Evolutionary conservation across 2,329 filamentous ascomycete genomes (phyloP).

Genomic region (Nannizziopsis barbatae): DNA sequence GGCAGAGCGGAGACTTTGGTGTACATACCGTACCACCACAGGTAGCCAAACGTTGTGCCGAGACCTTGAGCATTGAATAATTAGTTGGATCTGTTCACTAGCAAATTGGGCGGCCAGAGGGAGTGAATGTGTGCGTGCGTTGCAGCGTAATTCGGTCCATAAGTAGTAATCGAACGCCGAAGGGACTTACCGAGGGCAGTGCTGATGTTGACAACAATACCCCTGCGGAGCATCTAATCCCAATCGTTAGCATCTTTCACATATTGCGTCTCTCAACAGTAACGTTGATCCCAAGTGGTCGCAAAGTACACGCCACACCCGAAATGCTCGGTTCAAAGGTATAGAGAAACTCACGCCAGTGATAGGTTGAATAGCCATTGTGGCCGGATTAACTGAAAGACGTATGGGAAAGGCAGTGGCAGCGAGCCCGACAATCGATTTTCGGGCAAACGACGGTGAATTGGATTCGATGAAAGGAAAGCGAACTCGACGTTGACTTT

Average conservation of each 20-base stretch:
- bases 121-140: too few relatives aligned
- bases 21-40: constrained; percentile 55
- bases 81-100: not conserved
- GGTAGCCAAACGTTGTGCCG: constrained; percentile 51
- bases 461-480: not conserved
- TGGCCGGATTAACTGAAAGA: constrained; percentile 12
- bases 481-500: not conserved
- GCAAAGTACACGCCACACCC: not conserved
- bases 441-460: not conserved
- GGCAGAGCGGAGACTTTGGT: constrained; percentile 7
- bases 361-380: constrained; percentile 38
- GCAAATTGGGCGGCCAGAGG: too few relatives aligned
- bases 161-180: not conserved
- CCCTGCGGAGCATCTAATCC: constrained; percentile 52
- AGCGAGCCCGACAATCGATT: not conserved
- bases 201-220: constrained; percentile 55
- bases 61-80: constrained; percentile 38
- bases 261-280: not conserved
- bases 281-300: constrained; percentile 4
- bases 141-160: too few relatives aligned
- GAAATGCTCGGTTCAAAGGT: not conserved
- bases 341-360: constrained; percentile 34
- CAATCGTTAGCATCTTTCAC: constrained; percentile 9
- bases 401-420: not conserved
- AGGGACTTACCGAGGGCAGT: constrained; percentile 50